Evolutionary conservation across 108 stramenopile species (phyloP).

Genomic region (Stephanodiscus minutulus): DNA sequence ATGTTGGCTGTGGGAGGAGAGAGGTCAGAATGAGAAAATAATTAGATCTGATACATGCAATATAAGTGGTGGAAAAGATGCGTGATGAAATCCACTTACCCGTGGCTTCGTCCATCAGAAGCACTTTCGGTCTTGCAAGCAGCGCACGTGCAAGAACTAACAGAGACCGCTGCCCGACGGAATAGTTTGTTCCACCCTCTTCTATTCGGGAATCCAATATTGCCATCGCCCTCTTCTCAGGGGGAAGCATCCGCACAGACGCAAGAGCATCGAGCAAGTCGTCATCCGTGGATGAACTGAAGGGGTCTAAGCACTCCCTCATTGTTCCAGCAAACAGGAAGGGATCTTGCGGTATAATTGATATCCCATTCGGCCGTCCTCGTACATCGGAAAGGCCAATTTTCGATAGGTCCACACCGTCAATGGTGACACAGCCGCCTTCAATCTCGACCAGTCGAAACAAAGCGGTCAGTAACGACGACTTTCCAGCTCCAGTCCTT

Average conservation of each 20-base stretch:
- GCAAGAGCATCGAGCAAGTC: constrained; percentile 79
- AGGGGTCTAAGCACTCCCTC: constrained; percentile 93
- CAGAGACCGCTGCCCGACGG: constrained; percentile 91
- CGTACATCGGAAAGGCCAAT: constrained; percentile 81
- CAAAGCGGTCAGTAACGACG: constrained; percentile 60
- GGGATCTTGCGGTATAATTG: constrained; percentile 96
- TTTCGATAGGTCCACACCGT: constrained; percentile 75
- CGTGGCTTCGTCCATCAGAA: constrained; percentile 86
- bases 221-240: constrained; percentile 22
- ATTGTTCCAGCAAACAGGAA: constrained; percentile 92
- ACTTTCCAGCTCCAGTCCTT: constrained; percentile 75
- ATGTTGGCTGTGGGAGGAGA: constrained; percentile 45
- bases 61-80: not conserved
- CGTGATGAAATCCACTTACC: constrained; percentile 23
- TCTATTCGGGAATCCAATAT: constrained; percentile 59
- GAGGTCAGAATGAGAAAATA: not conserved
- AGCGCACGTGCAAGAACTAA: constrained; percentile 90
- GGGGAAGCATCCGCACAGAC: constrained; percentile 58
- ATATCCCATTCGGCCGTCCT: constrained; percentile 67
- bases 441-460: constrained; percentile 88
- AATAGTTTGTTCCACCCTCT: constrained; percentile 88
- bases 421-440: constrained; percentile 73
- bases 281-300: constrained; percentile 63
- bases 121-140: constrained; percentile 68
- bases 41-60: not conserved